Percentiles rank a stretch among this genome's conserved stretches.
phyloP scores from a whole-genome alignment of 2,329 filamentous ascomycete genomes.

The Fragosphaeria purpurea region DNA sequence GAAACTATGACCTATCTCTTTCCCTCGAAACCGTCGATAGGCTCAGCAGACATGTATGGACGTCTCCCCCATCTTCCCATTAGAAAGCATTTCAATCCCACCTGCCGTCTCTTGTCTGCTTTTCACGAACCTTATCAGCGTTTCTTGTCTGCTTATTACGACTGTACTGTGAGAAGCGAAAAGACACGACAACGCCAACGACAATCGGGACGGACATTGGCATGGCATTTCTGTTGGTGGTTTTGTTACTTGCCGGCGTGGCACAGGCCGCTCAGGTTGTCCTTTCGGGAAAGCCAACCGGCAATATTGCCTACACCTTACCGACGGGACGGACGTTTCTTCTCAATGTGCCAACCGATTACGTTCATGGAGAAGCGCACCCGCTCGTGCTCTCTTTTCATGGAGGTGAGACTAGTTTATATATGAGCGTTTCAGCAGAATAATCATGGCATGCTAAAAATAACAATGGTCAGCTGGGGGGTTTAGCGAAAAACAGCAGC shows the following conservation, averaged over 20 bases:
- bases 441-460: neutral
- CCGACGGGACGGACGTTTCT: constrained; percentile 5
- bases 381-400: constrained; percentile 9
- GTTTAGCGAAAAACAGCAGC: constrained; percentile 5
- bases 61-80: neutral
- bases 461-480: constrained; percentile 2
- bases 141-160: neutral
- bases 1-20: neutral
- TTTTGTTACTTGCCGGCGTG: neutral
- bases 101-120: neutral
- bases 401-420: neutral
- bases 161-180: too few relatives aligned
- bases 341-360: constrained; percentile 5
- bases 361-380: neutral
- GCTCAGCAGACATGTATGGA: too few relatives aligned
- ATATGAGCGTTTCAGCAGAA: neutral
- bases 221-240: neutral
- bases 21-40: neutral
- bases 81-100: neutral
- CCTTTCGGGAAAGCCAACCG: neutral
- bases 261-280: constrained; percentile 1
- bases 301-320: constrained; percentile 3
- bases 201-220: neutral
- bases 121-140: neutral
- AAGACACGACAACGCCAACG: neutral